Evolutionary conservation across 345 rosid genomes (phyloP).

Genomic region (Toxicodendron radicans): DNA sequence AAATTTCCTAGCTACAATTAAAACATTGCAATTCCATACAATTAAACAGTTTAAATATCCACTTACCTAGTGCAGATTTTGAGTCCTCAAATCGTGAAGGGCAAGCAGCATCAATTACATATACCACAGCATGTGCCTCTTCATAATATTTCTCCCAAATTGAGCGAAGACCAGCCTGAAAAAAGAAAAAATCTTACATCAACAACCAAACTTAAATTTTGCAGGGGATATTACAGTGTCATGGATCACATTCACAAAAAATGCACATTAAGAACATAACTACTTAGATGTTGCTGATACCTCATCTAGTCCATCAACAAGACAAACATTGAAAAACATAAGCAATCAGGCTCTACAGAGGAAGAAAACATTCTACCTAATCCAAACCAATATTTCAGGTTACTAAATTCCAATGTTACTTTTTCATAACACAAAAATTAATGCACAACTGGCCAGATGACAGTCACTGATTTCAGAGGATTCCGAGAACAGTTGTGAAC

Average conservation of each 20-base stretch:
- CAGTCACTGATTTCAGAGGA: neutral
- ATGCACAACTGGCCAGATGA: neutral
- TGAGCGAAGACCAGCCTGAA: conserved; percentile 91
- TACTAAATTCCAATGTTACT: neutral
- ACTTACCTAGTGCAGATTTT: conserved; percentile 85
- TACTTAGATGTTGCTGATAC: too few species aligned
- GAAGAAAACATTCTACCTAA: neutral
- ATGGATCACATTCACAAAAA: neutral
- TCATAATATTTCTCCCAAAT: conserved; percentile 99
- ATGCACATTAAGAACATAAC: neutral
- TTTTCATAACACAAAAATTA: neutral
- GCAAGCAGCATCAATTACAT: conserved; percentile 87
- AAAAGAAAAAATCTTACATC: conserved; percentile 14
- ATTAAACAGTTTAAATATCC: neutral
- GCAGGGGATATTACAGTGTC: neutral
- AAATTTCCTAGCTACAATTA: conserved; percentile 1
- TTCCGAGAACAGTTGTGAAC: neutral
- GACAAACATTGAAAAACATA: neutral
- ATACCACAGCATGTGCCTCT: conserved; percentile 95
- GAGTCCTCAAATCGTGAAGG: conserved; percentile 96
- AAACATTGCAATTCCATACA: neutral
- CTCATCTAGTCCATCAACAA: conserved; percentile 4
- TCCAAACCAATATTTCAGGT: neutral
- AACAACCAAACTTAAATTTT: conserved; percentile 13
- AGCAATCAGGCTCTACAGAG: neutral